Evolutionary conservation across 2,329 filamentous ascomycete genomes (phyloP).

Genomic region (Colletotrichum melonis): DNA sequence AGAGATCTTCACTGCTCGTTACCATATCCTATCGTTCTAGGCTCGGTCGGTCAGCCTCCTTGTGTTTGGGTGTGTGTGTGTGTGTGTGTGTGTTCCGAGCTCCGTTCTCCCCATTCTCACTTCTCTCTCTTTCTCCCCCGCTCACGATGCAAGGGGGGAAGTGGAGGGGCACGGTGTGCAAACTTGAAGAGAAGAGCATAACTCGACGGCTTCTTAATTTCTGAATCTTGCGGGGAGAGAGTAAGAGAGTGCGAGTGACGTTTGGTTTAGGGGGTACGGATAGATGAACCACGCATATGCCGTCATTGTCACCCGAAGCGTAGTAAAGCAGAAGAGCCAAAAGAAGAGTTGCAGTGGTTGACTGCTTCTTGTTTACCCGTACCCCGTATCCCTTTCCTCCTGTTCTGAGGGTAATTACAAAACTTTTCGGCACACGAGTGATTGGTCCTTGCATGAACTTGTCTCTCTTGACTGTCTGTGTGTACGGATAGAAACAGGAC

Average conservation of each 20-base stretch:
- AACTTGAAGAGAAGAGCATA: neutral
- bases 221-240: neutral
- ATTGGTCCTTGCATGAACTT: neutral
- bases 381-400: neutral
- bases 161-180: neutral
- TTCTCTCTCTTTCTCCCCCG: neutral
- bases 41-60: constrained; percentile 28
- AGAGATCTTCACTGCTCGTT: constrained; percentile 13
- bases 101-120: neutral
- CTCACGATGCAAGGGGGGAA: neutral
- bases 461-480: neutral
- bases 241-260: neutral
- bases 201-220: neutral
- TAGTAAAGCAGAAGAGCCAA: neutral
- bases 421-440: neutral
- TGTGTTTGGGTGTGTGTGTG: neutral
- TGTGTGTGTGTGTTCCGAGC: constrained; percentile 9
- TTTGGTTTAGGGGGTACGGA: neutral
- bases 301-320: neutral
- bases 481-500: no score
- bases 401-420: neutral
- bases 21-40: constrained; percentile 22
- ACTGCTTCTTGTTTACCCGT: neutral
- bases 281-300: neutral
- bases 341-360: neutral